Evolutionary conservation across 805 yeast genomes (phyloP), one percentile per base, ranked within the genome.

Genomic region (Wickerhamiella kurtzmanii): DNA sequence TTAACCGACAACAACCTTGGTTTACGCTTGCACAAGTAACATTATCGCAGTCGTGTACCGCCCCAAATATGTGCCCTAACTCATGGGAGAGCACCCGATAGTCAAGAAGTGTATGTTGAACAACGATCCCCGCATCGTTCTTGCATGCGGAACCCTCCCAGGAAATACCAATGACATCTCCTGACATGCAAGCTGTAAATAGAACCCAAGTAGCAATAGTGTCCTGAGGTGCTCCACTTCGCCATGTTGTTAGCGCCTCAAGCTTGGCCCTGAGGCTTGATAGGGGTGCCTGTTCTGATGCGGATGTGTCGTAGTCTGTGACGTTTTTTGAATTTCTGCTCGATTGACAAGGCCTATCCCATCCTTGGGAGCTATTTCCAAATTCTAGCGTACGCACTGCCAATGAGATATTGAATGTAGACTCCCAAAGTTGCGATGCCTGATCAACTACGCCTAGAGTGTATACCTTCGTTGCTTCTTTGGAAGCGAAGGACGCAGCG

Each of bases 61-160:
- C 69, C 6, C 70, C 70, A 49, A 65, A 66, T 2, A 61, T 55
- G 41, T 66, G 70, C 18, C 69, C 70, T 8, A 63, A 44, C 44
- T 66, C 70, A 48, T 66, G 70, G 1, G 70, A 69, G 13, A 62
- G 48, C 11, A 65, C 66, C 15, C 56, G 51, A 62, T 66, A 63
- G 46, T 65, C 68, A 2, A 56, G 51, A 9, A 53, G 28, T 0
- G 65, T 59, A 36, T 59, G 58, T 15, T 61, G 53, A 2, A 66
- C 53, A n/a, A 65, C 66, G 38, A 60, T 64, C 5, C 63, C 53
- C 15, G 65, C 68, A 15, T 61, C 56, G 2, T 56, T 53, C 13
- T 47, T 48, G 51, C 69, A 65, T 2, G 59, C 60, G 48, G 57
- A 55, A 17, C 66, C 65, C 18, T 62, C 54, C 69, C 68, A 64